Conservation (phyloP, 2,329 filamentous ascomycete species). For the Neopestalotiopsis clavispora region DNA sequence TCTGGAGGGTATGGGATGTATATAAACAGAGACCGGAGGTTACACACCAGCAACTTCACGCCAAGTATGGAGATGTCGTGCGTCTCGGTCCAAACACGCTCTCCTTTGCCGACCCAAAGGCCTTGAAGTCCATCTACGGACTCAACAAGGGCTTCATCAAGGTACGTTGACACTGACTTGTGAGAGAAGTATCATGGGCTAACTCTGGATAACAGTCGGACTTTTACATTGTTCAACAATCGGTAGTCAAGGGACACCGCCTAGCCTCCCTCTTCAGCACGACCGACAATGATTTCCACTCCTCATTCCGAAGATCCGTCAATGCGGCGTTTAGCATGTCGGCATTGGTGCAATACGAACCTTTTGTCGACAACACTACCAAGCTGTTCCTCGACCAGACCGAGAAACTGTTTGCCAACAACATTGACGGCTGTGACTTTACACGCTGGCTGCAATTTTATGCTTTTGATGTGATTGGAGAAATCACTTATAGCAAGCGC, state of each 20-base stretch:
- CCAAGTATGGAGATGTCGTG: conserved; percentile 74
- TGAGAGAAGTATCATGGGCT: conserved; percentile 14
- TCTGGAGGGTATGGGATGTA: conserved; percentile 77
- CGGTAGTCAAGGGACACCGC: conserved; percentile 69
- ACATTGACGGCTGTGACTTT: conserved; percentile 61
- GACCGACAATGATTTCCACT: conserved; percentile 75
- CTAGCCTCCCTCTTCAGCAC: conserved; percentile 79
- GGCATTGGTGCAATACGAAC: conserved; percentile 77
- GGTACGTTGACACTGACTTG: conserved; percentile 47
- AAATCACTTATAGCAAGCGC: conserved; percentile 76
- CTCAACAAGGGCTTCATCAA: conserved; percentile 82
- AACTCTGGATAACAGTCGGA: conserved; percentile 61
- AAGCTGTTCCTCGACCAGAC: conserved; percentile 72
- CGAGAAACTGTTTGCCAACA: conserved; percentile 56
- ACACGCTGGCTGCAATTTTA: conserved; percentile 79
- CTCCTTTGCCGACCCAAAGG: conserved; percentile 75
- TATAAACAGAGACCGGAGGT: conserved; percentile 67
- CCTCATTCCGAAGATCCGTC: conserved; percentile 74
- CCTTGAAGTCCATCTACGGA: conserved; percentile 78
- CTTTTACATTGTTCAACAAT: conserved; percentile 81
- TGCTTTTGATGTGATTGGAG: conserved; percentile 81
- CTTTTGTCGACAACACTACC: conserved; percentile 77
- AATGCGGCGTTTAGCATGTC: conserved; percentile 81
- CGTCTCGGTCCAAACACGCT: conserved; percentile 75
- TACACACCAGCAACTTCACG: conserved; percentile 71